Base-by-base conservation (phyloP, 352 stramenopile genomes). In the Globisporangium rhizosaccharum region DNA sequence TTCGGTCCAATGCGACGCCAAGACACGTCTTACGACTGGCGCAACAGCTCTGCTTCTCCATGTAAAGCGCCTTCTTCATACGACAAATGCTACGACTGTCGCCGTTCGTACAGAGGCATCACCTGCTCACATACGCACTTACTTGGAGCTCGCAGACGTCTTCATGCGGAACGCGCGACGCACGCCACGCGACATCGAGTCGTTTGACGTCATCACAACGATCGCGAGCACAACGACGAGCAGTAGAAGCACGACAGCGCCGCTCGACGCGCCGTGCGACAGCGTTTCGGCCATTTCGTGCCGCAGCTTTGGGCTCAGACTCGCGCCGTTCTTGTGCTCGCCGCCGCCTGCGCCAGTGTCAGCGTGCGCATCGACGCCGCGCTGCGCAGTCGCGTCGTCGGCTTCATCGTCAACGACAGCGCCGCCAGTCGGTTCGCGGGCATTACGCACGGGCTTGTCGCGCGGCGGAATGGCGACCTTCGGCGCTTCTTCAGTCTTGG, bases 201-300 rank as follows among this genome's bases (percentile, higher is more conserved):
- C 81, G 61, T 88, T 93, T 42, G 83, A 90, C 59, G 83, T 66
- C 51, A 66, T 67, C 23, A 93, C 72, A 50, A 93, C 79, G 12
- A 85, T 28, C 20, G 76, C 70, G 3, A 57, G 63, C n/a, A 71
- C 73, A 2, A 89, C 60, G 26, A 84, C 65, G 33, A 90, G 54
- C 26, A 88, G 20, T 50, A 91, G 70, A 41, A 90, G 59, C 65
- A 77, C 71, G 50, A 88, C 53, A 26, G 72, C 71, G 44, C 73
- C 64, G 41, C 66, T 68, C 42, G 65, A 73, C 12, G 63, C 55
- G 2, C 61, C 66, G 42, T 68, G 68, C 17, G 66, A 61, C 26
- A 59, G 60, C 39, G 55, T 75, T 28, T 72, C 59, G 10, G 71
- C 62, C 56, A 76, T 56, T 25, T 82, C 70, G 53, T 87, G 69